These are phyloP conservation scores for Fraxinus quadrangulata DNA, from an alignment of 257 asterid species.

Conservation along the genomic window DNA sequence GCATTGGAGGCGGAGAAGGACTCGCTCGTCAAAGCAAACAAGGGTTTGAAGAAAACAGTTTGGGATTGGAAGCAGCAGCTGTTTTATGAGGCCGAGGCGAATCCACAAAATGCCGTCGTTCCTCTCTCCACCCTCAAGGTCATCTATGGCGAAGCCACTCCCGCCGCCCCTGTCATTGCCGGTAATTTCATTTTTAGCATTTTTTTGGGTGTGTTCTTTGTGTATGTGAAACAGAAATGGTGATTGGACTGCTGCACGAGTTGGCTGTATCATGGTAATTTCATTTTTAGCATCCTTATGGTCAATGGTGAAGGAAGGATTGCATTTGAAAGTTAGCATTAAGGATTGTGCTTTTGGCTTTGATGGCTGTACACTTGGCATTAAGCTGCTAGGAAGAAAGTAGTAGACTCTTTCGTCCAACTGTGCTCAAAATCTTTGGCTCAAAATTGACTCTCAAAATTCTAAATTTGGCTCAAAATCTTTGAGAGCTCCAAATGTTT, in stretches of 20 bases:
- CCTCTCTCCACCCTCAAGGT: constrained; percentile 75
- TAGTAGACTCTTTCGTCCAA: neutral
- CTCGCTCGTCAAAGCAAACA: constrained; percentile 49
- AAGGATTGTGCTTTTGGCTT: neutral
- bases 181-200: constrained; percentile 36
- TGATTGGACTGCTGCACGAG: neutral
- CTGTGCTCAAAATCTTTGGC: neutral
- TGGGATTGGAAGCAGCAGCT: constrained; percentile 92
- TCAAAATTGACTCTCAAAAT: no score
- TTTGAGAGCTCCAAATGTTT: neutral
- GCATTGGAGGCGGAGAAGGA: constrained; percentile 67
- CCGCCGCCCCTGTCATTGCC: constrained; percentile 26
- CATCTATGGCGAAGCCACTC: constrained; percentile 68
- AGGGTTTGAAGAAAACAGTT: constrained; percentile 53
- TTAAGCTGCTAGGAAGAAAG: neutral
- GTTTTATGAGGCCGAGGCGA: constrained; percentile 60
- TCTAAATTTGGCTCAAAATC: no score
- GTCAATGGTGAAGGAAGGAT: neutral
- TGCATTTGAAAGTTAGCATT: neutral
- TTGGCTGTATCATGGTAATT: neutral
- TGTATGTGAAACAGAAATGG: neutral
- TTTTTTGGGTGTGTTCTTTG: neutral
- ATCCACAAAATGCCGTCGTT: constrained; percentile 44
- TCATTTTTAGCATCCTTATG: neutral
- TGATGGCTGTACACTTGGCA: neutral